phyloP scores from a whole-genome alignment of 768 basidiomycete genomes.

The Russula vinacea region DNA sequence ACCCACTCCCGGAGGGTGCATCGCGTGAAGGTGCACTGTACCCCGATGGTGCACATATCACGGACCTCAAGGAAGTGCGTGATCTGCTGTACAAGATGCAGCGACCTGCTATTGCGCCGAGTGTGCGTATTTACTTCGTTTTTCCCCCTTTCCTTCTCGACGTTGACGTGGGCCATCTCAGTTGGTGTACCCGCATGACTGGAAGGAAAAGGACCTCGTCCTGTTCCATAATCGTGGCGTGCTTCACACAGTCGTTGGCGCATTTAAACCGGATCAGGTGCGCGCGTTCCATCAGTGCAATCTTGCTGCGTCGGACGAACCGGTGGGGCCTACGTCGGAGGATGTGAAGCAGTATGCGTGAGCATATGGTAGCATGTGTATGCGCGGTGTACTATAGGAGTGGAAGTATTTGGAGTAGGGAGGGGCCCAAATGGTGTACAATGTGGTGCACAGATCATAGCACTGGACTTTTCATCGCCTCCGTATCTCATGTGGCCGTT shows the following conservation, averaged over 20 bases:
- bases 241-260: conserved; percentile 74
- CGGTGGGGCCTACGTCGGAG: conserved; percentile 61
- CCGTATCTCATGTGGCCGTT: too few relatives aligned
- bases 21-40: conserved; percentile 63
- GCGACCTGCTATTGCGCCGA: conserved; percentile 81
- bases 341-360: conserved; percentile 63
- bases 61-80: conserved; percentile 67
- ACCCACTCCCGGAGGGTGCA: conserved; percentile 64
- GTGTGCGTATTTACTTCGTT: conserved; percentile 41
- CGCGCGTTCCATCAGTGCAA: conserved; percentile 85
- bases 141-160: not conserved
- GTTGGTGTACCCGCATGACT: conserved; percentile 88
- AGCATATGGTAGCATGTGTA: not conserved
- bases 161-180: conserved; percentile 31
- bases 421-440: not conserved
- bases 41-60: conserved; percentile 78
- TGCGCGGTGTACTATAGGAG: too few relatives aligned
- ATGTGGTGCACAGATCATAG: too few relatives aligned
- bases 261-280: conserved; percentile 64
- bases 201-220: conserved; percentile 73
- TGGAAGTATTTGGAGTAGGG: too few relatives aligned
- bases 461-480: too few relatives aligned
- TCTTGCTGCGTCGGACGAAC: conserved; percentile 75
- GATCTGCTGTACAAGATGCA: conserved; percentile 82
- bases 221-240: conserved; percentile 86